A percentile compares a stretch with the other conserved stretches of the same genome.
Conservation (phyloP, 2,329 filamentous ascomycete genomes). For the Bipolaris zeicola region DNA sequence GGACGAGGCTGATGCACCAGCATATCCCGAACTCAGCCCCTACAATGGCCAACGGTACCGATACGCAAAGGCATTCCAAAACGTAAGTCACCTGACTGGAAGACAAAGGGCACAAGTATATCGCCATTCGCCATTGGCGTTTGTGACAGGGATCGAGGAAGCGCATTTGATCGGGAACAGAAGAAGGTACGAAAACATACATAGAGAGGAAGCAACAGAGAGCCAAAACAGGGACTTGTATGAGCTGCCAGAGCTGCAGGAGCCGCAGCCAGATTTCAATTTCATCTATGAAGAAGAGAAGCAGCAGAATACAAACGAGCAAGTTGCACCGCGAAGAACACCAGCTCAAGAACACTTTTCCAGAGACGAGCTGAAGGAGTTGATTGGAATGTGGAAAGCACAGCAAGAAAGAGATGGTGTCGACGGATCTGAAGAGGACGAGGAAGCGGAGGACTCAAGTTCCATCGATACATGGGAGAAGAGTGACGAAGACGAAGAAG, state of each 20-base stretch:
- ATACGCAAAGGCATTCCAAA: conserved; percentile 10
- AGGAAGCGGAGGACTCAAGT: background rate
- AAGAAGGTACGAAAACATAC: background rate
- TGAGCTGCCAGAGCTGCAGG: background rate
- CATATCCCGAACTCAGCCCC: conserved; percentile 19
- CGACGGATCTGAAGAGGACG: background rate
- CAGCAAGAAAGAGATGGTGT: background rate
- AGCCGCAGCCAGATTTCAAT: background rate
- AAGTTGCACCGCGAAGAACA: background rate
- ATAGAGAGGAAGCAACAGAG: background rate
- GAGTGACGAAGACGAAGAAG: background rate
- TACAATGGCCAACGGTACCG: background rate
- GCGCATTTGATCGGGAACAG: background rate
- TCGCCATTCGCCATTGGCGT: conserved; percentile 1
- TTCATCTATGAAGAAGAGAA: background rate
- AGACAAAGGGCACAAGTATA: background rate
- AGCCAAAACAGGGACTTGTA: background rate
- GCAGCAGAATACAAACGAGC: background rate
- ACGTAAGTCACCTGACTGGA: background rate
- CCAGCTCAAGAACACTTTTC: background rate
- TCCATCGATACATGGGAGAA: conserved; percentile 1
- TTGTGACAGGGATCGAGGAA: conserved; percentile 4
- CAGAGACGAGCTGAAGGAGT: background rate
- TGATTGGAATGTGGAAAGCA: conserved; percentile 2
- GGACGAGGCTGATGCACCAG: conserved; percentile 10